Conservation (phyloP, 108 stramenopile genomes). For the Pseudonitzschia multiseries region DNA sequence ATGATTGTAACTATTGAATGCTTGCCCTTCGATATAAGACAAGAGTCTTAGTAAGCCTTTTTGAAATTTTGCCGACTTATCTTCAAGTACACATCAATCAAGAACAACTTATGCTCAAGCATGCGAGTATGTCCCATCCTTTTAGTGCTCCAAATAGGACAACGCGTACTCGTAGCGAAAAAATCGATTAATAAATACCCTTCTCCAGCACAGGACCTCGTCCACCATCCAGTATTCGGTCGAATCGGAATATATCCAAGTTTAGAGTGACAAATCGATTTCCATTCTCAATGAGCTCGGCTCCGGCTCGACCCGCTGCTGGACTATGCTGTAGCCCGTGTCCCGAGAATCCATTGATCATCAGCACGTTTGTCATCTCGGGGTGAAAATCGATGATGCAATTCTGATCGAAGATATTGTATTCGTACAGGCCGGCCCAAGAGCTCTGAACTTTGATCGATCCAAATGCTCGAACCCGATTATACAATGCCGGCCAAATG, state of each 20-base stretch:
- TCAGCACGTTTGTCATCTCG: constrained; percentile 60
- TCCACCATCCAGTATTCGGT: constrained; percentile 34
- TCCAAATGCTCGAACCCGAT: constrained; percentile 75
- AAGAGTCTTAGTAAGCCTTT: too few species aligned
- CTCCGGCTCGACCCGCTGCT: constrained; percentile 64
- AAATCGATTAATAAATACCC: constrained; percentile 20
- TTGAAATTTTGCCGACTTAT: too few species aligned
- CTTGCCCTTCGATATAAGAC: too few species aligned
- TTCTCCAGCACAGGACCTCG: constrained; percentile 20
- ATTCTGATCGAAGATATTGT: constrained; percentile 78
- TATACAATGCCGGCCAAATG: constrained; percentile 69
- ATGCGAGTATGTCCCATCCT: too few species aligned
- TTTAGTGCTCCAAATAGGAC: too few species aligned
- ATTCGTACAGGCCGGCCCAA: constrained; percentile 83
- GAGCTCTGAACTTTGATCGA: constrained; percentile 60
- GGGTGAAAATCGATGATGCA: constrained; percentile 81
- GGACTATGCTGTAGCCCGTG: constrained; percentile 76
- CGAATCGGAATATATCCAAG: constrained; percentile 61
- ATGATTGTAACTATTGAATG: too few species aligned
- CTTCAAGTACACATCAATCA: too few species aligned
- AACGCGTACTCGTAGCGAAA: too few species aligned
- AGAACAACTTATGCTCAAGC: too few species aligned
- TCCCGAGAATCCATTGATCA: constrained; percentile 72
- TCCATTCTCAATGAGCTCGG: constrained; percentile 50
- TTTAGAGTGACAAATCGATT: constrained; percentile 58